Conservation (phyloP, 2,329 filamentous ascomycete genomes). For the Orbilia brochopaga region DNA sequence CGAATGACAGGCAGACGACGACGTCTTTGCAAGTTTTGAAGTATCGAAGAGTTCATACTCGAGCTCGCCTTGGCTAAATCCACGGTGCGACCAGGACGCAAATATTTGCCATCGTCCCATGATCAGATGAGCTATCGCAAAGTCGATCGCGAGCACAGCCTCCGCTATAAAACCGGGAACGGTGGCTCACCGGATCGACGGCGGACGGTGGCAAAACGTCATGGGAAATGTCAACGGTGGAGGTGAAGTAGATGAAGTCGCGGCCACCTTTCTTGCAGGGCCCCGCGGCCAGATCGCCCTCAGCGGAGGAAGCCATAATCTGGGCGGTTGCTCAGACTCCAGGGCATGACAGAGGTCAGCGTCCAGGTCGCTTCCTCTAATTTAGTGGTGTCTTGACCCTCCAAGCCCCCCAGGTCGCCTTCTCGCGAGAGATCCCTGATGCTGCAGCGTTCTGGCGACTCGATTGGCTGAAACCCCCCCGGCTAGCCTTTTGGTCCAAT, state of each 20-base stretch:
- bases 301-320: background rate
- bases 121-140: slow-evolving; percentile 31
- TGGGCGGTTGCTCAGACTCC: slow-evolving; percentile 48
- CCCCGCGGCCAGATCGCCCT: slow-evolving; percentile 5
- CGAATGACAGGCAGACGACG: no score
- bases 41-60: background rate
- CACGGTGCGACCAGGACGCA: background rate
- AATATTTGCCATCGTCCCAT: slow-evolving; percentile 6
- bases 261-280: slow-evolving; percentile 13
- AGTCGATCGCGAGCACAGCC: slow-evolving; percentile 21
- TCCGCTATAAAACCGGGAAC: background rate
- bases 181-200: slow-evolving; percentile 39
- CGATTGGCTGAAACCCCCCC: slow-evolving; percentile 36
- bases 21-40: no score
- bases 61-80: background rate
- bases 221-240: slow-evolving; percentile 1
- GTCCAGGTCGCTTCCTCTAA: slow-evolving; percentile 40
- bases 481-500: slow-evolving; percentile 26
- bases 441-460: slow-evolving; percentile 16
- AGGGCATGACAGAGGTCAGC: slow-evolving; percentile 46
- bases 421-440: slow-evolving; percentile 12
- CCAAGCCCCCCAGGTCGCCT: slow-evolving; percentile 1
- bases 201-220: slow-evolving; percentile 41
- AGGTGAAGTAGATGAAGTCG: no score
- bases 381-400: slow-evolving; percentile 34